Percentiles rank a stretch among this genome's conserved stretches.
Conservation (phyloP, 2,329 filamentous ascomycete species). For the Apiospora rasikravindrae region DNA sequence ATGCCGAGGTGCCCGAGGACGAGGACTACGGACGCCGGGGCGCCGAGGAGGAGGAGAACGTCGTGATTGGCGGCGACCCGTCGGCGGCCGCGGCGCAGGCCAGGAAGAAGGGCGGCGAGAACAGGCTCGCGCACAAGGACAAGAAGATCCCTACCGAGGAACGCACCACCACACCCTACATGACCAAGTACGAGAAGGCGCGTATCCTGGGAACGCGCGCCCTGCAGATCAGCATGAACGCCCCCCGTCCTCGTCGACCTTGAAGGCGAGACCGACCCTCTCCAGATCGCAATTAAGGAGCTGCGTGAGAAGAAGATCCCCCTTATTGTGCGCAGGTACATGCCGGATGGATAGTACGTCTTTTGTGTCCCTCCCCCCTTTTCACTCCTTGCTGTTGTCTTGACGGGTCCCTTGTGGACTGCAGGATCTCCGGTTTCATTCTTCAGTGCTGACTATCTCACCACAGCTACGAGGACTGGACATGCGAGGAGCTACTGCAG, state of each 20-base stretch:
- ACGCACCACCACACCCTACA: conserved; percentile 92
- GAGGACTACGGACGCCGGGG: conserved; percentile 57
- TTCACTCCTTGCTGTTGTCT: not conserved
- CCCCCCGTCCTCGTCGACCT: conserved; percentile 92
- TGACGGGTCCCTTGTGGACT: no score
- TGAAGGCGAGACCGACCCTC: conserved; percentile 95
- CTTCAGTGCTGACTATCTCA: not conserved
- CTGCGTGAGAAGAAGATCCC: conserved; percentile 98
- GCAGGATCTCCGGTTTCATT: not conserved
- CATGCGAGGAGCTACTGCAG: conserved; percentile 89
- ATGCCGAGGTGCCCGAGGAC: conserved; percentile 58
- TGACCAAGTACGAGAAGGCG: conserved; percentile 99
- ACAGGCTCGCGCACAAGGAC: conserved; percentile 59
- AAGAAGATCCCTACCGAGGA: conserved; percentile 92
- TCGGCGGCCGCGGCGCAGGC: conserved; percentile 61
- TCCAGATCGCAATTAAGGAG: conserved; percentile 98
- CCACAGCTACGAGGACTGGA: conserved; percentile 97
- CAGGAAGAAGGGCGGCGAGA: conserved; percentile 38
- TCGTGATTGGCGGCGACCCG: conserved; percentile 66
- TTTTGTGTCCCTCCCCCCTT: conserved; percentile 33
- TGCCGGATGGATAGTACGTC: conserved; percentile 92
- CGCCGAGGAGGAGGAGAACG: conserved; percentile 62
- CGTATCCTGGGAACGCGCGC: conserved; percentile 92
- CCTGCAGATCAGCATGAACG: conserved; percentile 98
- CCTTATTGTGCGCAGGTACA: conserved; percentile 89